Evolutionary conservation across 371 early-diverging fungal genomes (phyloP).

Genomic region (Syncephalis fuscata): DNA sequence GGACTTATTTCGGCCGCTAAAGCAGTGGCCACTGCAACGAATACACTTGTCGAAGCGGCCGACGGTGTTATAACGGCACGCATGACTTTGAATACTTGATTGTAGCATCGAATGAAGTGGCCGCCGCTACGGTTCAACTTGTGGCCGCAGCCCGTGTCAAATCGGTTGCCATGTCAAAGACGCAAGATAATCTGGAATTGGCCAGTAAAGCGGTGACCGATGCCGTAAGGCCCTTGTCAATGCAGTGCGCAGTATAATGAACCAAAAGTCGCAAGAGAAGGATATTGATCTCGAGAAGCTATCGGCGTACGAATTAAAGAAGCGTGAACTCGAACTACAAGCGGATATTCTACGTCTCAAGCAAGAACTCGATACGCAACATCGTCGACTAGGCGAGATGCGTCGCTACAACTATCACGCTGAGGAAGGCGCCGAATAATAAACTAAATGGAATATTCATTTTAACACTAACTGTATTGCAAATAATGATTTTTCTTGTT

Average conservation of each 20-base stretch:
- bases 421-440: slow-evolving; percentile 10
- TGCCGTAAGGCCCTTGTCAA: slow-evolving; percentile 83
- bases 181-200: slow-evolving; percentile 77
- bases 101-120: slow-evolving; percentile 90
- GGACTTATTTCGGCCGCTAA: slow-evolving; percentile 95
- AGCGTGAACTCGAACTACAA: slow-evolving; percentile 94
- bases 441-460: too few relatives aligned
- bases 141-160: slow-evolving; percentile 95
- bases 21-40: slow-evolving; percentile 84
- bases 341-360: slow-evolving; percentile 89
- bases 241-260: slow-evolving; percentile 76
- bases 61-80: slow-evolving; percentile 89
- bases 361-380: slow-evolving; percentile 72
- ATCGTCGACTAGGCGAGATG: slow-evolving; percentile 82
- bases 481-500: too few relatives aligned
- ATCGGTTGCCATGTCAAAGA: slow-evolving; percentile 73
- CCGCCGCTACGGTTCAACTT: slow-evolving; percentile 91
- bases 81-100: slow-evolving; percentile 85
- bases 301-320: slow-evolving; percentile 84
- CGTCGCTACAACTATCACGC: slow-evolving; percentile 58
- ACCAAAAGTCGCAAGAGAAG: slow-evolving; percentile 38
- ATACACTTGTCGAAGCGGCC: slow-evolving; percentile 81
- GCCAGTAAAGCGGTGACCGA: slow-evolving; percentile 89
- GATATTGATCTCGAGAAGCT: slow-evolving; percentile 55
- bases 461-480: too few relatives aligned